A percentile compares a stretch with the other conserved stretches of the same genome.
These are phyloP conservation scores for Geranium brycei DNA, from an alignment of 345 rosid genomes.

Conservation along the genomic window DNA sequence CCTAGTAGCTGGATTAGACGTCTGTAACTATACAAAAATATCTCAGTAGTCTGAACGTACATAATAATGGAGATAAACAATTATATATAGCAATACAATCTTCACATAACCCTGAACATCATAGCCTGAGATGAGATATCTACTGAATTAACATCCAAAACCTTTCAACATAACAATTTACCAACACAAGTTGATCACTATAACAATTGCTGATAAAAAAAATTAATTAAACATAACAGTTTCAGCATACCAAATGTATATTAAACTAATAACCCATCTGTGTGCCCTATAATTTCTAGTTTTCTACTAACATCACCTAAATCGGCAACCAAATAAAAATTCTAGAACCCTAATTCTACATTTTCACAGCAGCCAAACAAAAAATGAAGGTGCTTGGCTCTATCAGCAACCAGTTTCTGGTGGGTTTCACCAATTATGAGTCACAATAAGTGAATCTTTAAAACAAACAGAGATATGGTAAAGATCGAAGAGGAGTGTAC, in stretches of 20 bases:
- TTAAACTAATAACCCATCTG: too few relatives aligned
- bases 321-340: neutral
- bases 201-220: too few relatives aligned
- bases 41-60: neutral
- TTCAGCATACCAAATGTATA: neutral
- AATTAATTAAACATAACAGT: too few relatives aligned
- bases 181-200: too few relatives aligned
- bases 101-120: neutral
- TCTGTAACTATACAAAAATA: too few relatives aligned
- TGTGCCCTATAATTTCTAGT: too few relatives aligned
- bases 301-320: neutral
- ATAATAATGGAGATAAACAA: neutral
- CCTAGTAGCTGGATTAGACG: too few relatives aligned
- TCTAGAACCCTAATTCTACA: neutral
- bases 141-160: too few relatives aligned
- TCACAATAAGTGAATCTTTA: too few relatives aligned
- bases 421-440: too few relatives aligned
- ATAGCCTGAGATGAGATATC: too few relatives aligned
- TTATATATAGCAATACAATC: neutral
- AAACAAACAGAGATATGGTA: neutral
- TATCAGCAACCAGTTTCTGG: constrained; percentile 5
- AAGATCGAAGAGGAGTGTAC: constrained; percentile 20
- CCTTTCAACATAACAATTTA: too few relatives aligned
- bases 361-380: constrained; percentile 3
- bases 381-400: constrained; percentile 14